Evolutionary conservation across 129 eudicot genomes (phyloP).

Genomic region (Kitagawia praeruptora): DNA sequence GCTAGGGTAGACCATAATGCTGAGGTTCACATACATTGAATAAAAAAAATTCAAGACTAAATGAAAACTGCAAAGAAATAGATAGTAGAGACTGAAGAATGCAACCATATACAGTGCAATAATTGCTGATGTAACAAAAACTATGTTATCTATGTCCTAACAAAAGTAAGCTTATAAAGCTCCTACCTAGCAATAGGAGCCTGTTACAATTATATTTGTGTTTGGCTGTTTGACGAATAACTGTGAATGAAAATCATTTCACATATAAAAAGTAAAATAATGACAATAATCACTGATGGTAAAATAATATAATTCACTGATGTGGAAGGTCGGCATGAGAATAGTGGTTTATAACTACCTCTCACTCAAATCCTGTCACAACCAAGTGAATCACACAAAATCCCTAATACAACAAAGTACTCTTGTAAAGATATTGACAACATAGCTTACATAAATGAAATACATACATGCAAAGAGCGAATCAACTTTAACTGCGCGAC

Average conservation of each 20-base stretch:
- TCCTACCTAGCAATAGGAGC: neutral
- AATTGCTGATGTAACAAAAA: neutral
- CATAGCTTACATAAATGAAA: neutral
- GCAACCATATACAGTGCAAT: neutral
- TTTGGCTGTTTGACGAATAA: neutral
- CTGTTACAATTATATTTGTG: neutral
- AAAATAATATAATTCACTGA: no score
- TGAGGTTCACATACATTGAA: neutral
- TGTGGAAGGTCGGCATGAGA: no score
- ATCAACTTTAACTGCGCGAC: neutral
- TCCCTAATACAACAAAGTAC: neutral
- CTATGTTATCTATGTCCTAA: neutral
- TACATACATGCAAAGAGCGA: neutral
- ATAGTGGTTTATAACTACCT: neutral
- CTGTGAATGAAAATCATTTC: neutral
- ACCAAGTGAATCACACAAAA: neutral
- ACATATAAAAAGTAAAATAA: neutral
- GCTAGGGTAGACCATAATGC: no score
- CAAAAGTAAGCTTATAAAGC: neutral
- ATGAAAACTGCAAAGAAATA: neutral
- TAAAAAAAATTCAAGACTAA: neutral
- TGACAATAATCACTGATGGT: neutral
- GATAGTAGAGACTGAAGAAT: neutral
- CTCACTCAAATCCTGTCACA: neutral
- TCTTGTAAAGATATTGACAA: neutral